phyloP scores from a whole-genome alignment of 345 rosid genomes.

The Excoecaria cochinchinensis region DNA sequence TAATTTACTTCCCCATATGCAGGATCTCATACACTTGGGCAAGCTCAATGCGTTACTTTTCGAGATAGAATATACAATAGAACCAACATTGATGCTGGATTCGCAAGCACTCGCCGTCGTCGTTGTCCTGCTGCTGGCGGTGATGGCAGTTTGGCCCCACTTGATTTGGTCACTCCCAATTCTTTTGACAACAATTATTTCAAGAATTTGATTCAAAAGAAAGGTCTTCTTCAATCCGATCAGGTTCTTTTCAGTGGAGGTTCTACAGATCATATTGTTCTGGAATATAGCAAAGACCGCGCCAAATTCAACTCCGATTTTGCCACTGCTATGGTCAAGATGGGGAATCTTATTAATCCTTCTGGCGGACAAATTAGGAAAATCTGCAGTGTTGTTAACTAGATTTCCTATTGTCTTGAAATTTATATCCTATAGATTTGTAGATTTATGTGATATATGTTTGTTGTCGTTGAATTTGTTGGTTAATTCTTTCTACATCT shows the following conservation, averaged over 20 bases:
- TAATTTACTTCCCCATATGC: background rate
- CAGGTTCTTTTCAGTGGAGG: slow-evolving; percentile 74
- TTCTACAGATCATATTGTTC: slow-evolving; percentile 21
- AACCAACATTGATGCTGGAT: slow-evolving; percentile 58
- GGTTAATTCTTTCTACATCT: background rate
- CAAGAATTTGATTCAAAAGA: slow-evolving; percentile 56
- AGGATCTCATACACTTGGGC: slow-evolving; percentile 86
- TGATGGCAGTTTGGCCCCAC: slow-evolving; percentile 63
- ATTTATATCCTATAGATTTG: background rate
- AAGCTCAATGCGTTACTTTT: slow-evolving; percentile 62
- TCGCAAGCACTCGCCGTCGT: slow-evolving; percentile 42
- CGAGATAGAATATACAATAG: slow-evolving; percentile 66
- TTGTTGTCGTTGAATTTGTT: background rate
- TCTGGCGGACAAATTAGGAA: slow-evolving; percentile 24
- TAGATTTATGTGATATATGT: background rate
- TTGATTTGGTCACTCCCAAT: slow-evolving; percentile 54
- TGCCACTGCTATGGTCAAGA: slow-evolving; percentile 26
- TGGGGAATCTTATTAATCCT: slow-evolving; percentile 31
- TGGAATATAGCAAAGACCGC: slow-evolving; percentile 7
- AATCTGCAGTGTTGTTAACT: slow-evolving; percentile 18
- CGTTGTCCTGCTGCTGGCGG: slow-evolving; percentile 60
- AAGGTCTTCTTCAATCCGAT: slow-evolving; percentile 77
- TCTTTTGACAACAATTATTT: slow-evolving; percentile 66
- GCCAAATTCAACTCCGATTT: slow-evolving; percentile 18
- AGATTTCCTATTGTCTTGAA: background rate